Percentiles rank a stretch among this genome's conserved stretches.
Conservation (phyloP, 2,329 filamentous ascomycete species). For the Fusarium fracticaudum region DNA sequence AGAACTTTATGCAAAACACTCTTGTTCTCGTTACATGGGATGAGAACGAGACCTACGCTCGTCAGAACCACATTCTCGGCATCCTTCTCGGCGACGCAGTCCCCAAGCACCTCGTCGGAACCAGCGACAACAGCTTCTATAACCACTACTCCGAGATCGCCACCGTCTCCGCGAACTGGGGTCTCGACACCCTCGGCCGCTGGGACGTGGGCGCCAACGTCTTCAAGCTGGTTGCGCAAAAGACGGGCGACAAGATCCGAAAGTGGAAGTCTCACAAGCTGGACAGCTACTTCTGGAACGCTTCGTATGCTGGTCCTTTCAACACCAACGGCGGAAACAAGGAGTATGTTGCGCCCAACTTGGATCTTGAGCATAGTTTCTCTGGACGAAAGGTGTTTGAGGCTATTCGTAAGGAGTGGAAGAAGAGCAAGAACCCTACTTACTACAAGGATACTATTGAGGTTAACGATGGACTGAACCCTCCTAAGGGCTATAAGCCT, state of each 20-base stretch:
- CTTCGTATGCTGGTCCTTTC: constrained; percentile 62
- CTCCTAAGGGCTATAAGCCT: constrained; percentile 52
- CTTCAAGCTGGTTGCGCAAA: constrained; percentile 67
- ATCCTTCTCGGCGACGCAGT: constrained; percentile 81
- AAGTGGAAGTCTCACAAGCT: constrained; percentile 50
- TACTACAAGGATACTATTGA: constrained; percentile 55
- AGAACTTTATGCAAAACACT: constrained; percentile 78
- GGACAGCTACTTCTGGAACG: constrained; percentile 60
- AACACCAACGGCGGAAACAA: constrained; percentile 50
- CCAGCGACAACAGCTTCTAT: constrained; percentile 75
- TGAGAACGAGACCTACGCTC: constrained; percentile 75
- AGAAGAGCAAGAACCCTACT: constrained; percentile 48
- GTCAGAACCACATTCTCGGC: constrained; percentile 74
- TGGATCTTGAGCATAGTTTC: constrained; percentile 46
- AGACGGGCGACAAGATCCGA: constrained; percentile 65
- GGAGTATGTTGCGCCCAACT: constrained; percentile 53
- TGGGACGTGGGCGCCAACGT: constrained; percentile 79
- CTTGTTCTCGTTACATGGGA: constrained; percentile 83
- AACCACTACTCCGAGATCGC: constrained; percentile 77
- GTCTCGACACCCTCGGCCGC: constrained; percentile 73
- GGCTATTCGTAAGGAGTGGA: constrained; percentile 52
- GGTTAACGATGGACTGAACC: constrained; percentile 54
- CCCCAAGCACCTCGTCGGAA: constrained; percentile 70
- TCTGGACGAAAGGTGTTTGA: constrained; percentile 49
- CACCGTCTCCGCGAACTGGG: constrained; percentile 76